A percentile compares a stretch with the other conserved stretches of the same genome.
Conservation (phyloP, 1,139 yeast genomes). For the Protomyces inouyei region DNA sequence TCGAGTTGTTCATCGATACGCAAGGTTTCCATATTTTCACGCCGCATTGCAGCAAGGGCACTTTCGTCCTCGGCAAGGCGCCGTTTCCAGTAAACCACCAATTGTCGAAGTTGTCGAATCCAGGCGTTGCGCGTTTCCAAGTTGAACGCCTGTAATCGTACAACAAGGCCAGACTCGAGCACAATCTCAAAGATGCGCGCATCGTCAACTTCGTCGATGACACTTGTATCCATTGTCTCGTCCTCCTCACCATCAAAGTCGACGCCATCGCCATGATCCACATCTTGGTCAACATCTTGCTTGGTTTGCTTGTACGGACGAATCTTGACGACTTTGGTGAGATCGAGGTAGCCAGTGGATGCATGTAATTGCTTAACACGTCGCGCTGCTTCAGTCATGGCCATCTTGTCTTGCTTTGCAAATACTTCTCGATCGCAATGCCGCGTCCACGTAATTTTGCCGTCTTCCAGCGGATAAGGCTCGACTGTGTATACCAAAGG, state of each 20-base stretch:
- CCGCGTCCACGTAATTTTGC: constrained; percentile 59
- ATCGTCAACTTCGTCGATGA: constrained; percentile 39
- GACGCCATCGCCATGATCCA: constrained; percentile 46
- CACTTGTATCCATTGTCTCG: constrained; percentile 37
- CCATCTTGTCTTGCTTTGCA: constrained; percentile 50
- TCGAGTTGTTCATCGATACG: constrained; percentile 57
- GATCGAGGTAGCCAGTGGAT: constrained; percentile 59
- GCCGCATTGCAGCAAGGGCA: constrained; percentile 43
- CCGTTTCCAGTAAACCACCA: constrained; percentile 57
- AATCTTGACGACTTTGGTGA: constrained; percentile 49
- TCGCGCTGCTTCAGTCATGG: constrained; percentile 61
- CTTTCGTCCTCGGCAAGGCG: constrained; percentile 47
- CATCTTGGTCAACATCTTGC: constrained; percentile 30
- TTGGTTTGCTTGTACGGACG: constrained; percentile 35
- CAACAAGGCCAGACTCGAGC: constrained; percentile 46
- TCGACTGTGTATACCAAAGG: constrained; percentile 16
- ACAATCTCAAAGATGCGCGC: constrained; percentile 51
- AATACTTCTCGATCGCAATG: constrained; percentile 43
- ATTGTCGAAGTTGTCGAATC: constrained; percentile 49
- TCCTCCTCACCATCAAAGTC: constrained; percentile 28
- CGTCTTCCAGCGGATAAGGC: constrained; percentile 47
- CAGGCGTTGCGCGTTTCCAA: constrained; percentile 55
- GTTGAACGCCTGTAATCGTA: constrained; percentile 59
- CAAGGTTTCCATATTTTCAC: constrained; percentile 48
- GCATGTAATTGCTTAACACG: constrained; percentile 52